Base-by-base conservation (phyloP, 2,329 filamentous ascomycete species). In the Verticillium isaacii region DNA sequence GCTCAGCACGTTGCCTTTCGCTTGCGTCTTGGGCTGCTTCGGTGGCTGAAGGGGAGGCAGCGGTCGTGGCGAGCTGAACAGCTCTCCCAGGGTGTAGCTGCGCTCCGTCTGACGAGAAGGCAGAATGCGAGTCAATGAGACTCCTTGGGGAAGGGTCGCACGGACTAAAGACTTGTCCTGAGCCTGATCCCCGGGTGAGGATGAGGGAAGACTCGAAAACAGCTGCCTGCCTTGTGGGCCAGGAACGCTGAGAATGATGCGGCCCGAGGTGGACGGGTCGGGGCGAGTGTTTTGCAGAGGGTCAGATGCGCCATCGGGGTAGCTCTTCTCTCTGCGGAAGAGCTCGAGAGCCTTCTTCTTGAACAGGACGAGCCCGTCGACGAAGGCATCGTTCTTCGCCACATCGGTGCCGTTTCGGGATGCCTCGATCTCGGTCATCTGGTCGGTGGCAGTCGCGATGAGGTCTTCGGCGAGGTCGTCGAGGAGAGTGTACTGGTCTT, bases 161-260 rank as follows among this genome's bases (percentile, higher is more conserved):
- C 92, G 89, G 59, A 85, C 82, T 11, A 92, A 76, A 12, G 82
- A 78, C 57, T 74, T 76, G n/a, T 25, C n/a, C 17, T 0, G 8
- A 50, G 45, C 45, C 19, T 23, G 45, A 23, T 45, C 15, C 15
- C 17, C 39, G 17, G 1, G 19, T 11, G 45, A 3, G 2, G 74
- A 69, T 15, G 70, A 56, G 9, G 76, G 91, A 58, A 97, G 79
- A 73, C 93, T 96, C 4, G 94, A 96, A 73, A 95, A 97, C 4
- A 97, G 80, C 63, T 94, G 90, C 67, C 88, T 89, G 39, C 90
- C 84, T 56, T 87, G 87, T 1, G 89, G 87, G 50, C 90, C 92
- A 67, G 88, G 89, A 1, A 96, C 79, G 1, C 91, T 94, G 62
- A 97, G 79, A 6, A 94, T 88, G 17, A 87, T 82, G 61, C 59